phyloP scores from a whole-genome alignment of 2,329 filamentous ascomycete genomes.

The Apiospora pterosperma region DNA sequence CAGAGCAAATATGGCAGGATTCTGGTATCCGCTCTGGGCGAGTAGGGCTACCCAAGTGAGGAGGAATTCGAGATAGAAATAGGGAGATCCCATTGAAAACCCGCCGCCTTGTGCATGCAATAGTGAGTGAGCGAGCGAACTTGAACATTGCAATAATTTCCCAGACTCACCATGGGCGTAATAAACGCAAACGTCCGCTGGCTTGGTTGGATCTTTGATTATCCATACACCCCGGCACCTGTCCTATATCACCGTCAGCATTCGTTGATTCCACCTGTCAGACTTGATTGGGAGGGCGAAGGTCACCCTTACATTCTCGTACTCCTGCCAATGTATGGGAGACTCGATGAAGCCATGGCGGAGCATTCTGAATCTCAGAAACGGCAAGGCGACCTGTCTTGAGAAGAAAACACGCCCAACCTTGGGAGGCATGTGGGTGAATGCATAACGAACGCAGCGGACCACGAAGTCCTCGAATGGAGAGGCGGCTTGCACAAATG shows the following conservation, averaged over 20 bases:
- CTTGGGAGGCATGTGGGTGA: slow-evolving; percentile 64
- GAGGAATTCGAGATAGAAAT: slow-evolving; percentile 84
- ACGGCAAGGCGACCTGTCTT: slow-evolving; percentile 68
- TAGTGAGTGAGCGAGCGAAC: slow-evolving; percentile 14
- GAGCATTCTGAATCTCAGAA: slow-evolving; percentile 71
- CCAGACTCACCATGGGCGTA: slow-evolving; percentile 66
- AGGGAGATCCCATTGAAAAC: slow-evolving; percentile 76
- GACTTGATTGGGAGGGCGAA: not conserved
- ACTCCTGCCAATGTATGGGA: slow-evolving; percentile 62
- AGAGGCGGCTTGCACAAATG: slow-evolving; percentile 67
- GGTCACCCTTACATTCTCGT: slow-evolving; percentile 28
- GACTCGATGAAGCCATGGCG: slow-evolving; percentile 63
- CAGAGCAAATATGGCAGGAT: slow-evolving; percentile 75
- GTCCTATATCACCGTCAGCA: slow-evolving; percentile 30
- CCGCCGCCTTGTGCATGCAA: slow-evolving; percentile 61
- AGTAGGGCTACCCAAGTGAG: slow-evolving; percentile 68
- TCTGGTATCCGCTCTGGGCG: slow-evolving; percentile 61
- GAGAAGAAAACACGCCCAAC: slow-evolving; percentile 77
- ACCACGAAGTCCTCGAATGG: slow-evolving; percentile 76
- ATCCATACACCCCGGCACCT: slow-evolving; percentile 68
- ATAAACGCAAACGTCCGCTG: slow-evolving; percentile 76
- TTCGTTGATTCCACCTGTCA: not conserved
- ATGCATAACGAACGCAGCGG: slow-evolving; percentile 74
- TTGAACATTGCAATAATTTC: not conserved
- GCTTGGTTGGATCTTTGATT: slow-evolving; percentile 52